Percentiles rank a stretch among this genome's conserved stretches.
phyloP scores from a whole-genome alignment of 345 rosid genomes.

The Euphorbia peplus region DNA sequence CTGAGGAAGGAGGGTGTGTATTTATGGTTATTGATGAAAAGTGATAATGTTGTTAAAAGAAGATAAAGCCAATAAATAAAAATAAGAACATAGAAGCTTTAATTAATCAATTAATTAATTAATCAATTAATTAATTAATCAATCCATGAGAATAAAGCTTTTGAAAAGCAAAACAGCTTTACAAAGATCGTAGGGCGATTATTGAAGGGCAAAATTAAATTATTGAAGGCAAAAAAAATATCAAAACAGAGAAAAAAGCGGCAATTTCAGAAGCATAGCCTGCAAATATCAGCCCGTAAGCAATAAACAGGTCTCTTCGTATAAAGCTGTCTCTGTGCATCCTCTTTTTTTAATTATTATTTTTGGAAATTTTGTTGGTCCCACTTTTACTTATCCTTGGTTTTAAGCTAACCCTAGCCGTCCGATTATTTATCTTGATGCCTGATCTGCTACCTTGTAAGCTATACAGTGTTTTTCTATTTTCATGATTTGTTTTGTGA shows the following conservation, averaged over 20 bases:
- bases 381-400: neutral
- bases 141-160: no score
- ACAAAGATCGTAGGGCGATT: neutral
- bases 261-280: conserved; percentile 5
- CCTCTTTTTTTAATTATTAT: neutral
- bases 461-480: no score
- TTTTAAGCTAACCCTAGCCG: conserved; percentile 32
- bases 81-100: no score
- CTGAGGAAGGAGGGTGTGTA: no score
- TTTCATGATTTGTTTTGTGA: no score
- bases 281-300: conserved; percentile 8
- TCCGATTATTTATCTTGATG: neutral
- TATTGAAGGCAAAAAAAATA: neutral
- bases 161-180: conserved; percentile 8
- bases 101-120: no score
- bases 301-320: conserved; percentile 16
- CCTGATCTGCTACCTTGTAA: neutral
- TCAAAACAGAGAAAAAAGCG: neutral
- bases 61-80: no score
- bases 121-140: no score
- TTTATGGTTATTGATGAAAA: no score
- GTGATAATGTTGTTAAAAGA: no score
- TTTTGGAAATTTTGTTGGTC: neutral
- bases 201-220: neutral
- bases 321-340: conserved; percentile 29